Evolutionary conservation across 2,329 filamentous ascomycete species (phyloP), one percentile per base, ranked within the genome.

Genomic region (Lachnellula arida): DNA sequence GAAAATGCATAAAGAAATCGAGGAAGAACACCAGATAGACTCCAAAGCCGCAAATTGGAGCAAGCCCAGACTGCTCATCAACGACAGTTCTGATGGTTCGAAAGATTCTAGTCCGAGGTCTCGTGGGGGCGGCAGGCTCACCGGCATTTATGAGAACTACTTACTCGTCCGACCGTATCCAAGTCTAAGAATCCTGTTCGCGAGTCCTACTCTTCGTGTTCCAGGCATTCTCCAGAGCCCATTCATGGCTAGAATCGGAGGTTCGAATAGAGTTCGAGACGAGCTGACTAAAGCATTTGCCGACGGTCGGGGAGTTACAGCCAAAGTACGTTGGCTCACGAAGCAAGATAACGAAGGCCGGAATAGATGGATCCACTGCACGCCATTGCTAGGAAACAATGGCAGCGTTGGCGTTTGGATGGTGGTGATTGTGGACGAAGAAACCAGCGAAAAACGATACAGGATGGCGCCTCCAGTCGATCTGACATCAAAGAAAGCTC

Each of bases 321-420:
- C 87, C 4, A 89, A 89, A 67, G 81, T 92, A 14, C 81, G 82
- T 51, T 92, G 87, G 88, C 72, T 89, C 1, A 78, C 76, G 46
- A 74, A 75, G 44, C 71, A 71, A 5, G 75, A 78, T 35, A 37
- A 52, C 0, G 71, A 75, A 17, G 87, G 87, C 0, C 78, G 86
- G 17, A 78, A 80, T 49, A 79, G 87, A 44, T 91, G 88, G 87
- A 87, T 91, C 42, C 88, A 91, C 68, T 88, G 86, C 66, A 91
- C 88, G 22, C 88, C 88, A 2, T 73, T 91, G 3, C 71, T 88
- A 3, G 87, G 86, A 2, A 78, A 78, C 43, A 85, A 85, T 60
- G 84, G 85, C 1, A 75, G 80, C 3, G 82, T 91, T 0, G 88
- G 88, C 15, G 87, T 90, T 0, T 91, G 88, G 88, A 88, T 91